Evolutionary conservation across 2,329 filamentous ascomycete species (phyloP).

Genomic region (Achaetomium macrosporum): DNA sequence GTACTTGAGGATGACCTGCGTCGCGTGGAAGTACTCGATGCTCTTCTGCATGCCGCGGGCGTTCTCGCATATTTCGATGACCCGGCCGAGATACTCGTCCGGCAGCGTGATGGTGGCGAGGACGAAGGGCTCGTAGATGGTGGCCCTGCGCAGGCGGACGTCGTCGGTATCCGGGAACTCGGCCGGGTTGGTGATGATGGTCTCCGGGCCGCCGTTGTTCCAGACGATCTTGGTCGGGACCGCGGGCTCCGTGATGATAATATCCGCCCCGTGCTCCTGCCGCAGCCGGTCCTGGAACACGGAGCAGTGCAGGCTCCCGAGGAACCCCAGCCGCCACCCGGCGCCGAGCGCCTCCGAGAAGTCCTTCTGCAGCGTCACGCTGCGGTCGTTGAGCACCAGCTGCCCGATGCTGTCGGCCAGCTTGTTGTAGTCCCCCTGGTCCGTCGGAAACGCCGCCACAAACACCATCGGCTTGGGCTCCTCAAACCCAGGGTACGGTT

Average conservation of each 20-base stretch:
- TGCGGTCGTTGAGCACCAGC: slow-evolving; percentile 88
- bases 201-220: slow-evolving; percentile 63
- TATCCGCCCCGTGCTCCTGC: slow-evolving; percentile 88
- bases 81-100: slow-evolving; percentile 86
- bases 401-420: slow-evolving; percentile 93
- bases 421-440: slow-evolving; percentile 79
- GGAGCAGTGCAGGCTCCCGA: slow-evolving; percentile 97
- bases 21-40: slow-evolving; percentile 84
- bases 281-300: slow-evolving; percentile 94
- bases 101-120: slow-evolving; percentile 82
- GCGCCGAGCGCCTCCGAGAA: slow-evolving; percentile 89
- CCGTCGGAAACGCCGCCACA: slow-evolving; percentile 90
- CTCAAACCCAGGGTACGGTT: slow-evolving; percentile 85
- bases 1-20: slow-evolving; percentile 93
- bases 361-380: slow-evolving; percentile 89
- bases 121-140: slow-evolving; percentile 59
- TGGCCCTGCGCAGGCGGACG: slow-evolving; percentile 38
- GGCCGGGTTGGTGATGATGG: slow-evolving; percentile 77
- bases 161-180: slow-evolving; percentile 71
- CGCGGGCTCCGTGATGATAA: slow-evolving; percentile 94
- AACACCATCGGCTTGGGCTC: slow-evolving; percentile 99
- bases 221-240: slow-evolving; percentile 86
- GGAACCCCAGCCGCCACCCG: slow-evolving; percentile 88
- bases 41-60: slow-evolving; percentile 84
- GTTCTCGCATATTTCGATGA: slow-evolving; percentile 89